These are phyloP conservation scores for Jimgerdemannia lactiflua DNA, from an alignment of 192 early-diverging fungal genomes.

Conservation along the genomic window DNA sequence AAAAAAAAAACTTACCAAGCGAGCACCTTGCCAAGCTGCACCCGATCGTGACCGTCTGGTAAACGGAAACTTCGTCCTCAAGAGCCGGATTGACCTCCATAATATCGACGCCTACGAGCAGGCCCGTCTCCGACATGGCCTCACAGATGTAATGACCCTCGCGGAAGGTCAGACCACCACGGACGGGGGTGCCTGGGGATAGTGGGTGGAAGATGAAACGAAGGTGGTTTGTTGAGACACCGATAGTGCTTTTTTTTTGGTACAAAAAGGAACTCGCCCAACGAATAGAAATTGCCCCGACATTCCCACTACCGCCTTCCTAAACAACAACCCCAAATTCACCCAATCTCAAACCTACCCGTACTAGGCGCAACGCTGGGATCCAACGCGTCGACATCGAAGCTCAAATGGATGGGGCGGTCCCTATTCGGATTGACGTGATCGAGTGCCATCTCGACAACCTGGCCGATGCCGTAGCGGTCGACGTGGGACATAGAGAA, in stretches of 20 bases:
- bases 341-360: neutral
- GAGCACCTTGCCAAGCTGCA: slow-evolving; percentile 85
- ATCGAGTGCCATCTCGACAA: slow-evolving; percentile 92
- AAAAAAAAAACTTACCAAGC: slow-evolving; percentile 81
- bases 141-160: slow-evolving; percentile 99
- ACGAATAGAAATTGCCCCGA: too few relatives aligned
- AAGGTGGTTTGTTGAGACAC: neutral
- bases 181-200: slow-evolving; percentile 69
- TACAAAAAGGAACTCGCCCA: too few relatives aligned
- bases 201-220: neutral
- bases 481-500: slow-evolving; percentile 98
- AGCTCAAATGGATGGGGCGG: slow-evolving; percentile 84
- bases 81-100: slow-evolving; percentile 94
- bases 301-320: too few relatives aligned
- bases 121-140: slow-evolving; percentile 81
- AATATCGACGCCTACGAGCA: slow-evolving; percentile 87
- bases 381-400: slow-evolving; percentile 96
- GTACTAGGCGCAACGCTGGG: slow-evolving; percentile 93
- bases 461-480: slow-evolving; percentile 86
- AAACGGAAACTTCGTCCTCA: slow-evolving; percentile 68
- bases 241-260: neutral
- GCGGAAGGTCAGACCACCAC: slow-evolving; percentile 92
- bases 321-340: too few relatives aligned
- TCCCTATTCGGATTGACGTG: slow-evolving; percentile 74
- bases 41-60: slow-evolving; percentile 87